phyloP scores from a whole-genome alignment of 2,329 filamentous ascomycete species.

The Exophiala sp. region DNA sequence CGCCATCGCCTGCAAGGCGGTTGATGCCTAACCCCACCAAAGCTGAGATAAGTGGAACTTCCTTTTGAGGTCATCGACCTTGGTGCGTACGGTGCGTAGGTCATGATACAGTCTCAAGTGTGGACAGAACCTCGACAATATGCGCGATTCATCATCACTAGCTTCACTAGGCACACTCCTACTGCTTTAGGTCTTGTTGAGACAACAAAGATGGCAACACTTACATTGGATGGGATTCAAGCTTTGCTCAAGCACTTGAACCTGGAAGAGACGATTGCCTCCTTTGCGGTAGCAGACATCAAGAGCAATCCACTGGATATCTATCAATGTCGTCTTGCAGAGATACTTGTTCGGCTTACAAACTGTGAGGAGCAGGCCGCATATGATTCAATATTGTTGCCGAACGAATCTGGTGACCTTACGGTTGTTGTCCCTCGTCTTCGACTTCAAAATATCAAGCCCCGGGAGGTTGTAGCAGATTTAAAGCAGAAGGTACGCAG shows the following conservation, averaged over 20 bases:
- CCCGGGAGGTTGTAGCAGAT: constrained; percentile 58
- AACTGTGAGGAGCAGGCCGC: constrained; percentile 68
- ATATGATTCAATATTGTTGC: constrained; percentile 75
- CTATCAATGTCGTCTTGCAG: constrained; percentile 72
- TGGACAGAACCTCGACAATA: too few relatives aligned
- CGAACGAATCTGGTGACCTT: constrained; percentile 78
- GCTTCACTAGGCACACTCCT: too few relatives aligned
- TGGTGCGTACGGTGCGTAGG: too few relatives aligned
- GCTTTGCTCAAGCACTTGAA: constrained; percentile 28
- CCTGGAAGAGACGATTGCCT: constrained; percentile 19
- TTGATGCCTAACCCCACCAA: too few relatives aligned
- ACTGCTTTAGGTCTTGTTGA: too few relatives aligned
- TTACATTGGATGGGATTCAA: too few relatives aligned
- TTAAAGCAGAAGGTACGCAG: constrained; percentile 10
- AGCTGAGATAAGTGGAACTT: too few relatives aligned
- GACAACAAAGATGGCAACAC: too few relatives aligned
- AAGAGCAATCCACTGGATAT: constrained; percentile 72
- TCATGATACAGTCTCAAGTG: too few relatives aligned
- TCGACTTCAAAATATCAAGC: constrained; percentile 68
- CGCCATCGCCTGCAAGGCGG: too few relatives aligned
- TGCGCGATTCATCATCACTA: too few relatives aligned
- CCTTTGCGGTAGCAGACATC: constrained; percentile 19
- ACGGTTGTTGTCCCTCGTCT: constrained; percentile 76
- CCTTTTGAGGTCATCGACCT: too few relatives aligned
- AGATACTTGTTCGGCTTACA: constrained; percentile 64